These are phyloP conservation scores for Castanopsis chinensis DNA, from an alignment of 306 rosid species.

Conservation along the genomic window DNA sequence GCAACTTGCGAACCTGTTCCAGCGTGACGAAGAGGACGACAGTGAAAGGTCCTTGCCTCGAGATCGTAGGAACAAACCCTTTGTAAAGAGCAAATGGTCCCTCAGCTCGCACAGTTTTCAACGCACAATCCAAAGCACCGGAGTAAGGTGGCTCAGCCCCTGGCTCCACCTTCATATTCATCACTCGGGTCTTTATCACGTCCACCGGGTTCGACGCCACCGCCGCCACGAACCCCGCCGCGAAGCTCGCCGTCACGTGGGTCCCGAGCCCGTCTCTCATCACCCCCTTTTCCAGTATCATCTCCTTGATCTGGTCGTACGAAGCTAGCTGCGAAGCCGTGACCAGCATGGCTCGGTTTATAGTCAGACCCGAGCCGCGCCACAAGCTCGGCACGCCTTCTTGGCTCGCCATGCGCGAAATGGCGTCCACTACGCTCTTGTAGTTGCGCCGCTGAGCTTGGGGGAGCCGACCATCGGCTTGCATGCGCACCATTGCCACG, in stretches of 20 bases:
- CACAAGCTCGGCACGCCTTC: constrained; percentile 68
- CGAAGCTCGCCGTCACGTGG: constrained; percentile 74
- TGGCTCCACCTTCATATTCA: constrained; percentile 78
- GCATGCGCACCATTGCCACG: constrained; percentile 83
- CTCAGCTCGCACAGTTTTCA: constrained; percentile 69
- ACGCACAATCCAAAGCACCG: constrained; percentile 67
- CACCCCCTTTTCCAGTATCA: constrained; percentile 44
- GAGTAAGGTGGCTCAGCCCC: constrained; percentile 58
- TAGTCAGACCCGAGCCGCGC: constrained; percentile 73
- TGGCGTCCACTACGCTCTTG: constrained; percentile 67
- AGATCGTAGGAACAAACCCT: constrained; percentile 73
- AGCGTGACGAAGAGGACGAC: constrained; percentile 74
- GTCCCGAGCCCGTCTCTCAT: constrained; percentile 77
- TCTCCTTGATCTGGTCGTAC: constrained; percentile 71
- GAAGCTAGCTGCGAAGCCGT: constrained; percentile 79
- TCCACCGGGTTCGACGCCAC: constrained; percentile 76
- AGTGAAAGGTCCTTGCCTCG: constrained; percentile 80
- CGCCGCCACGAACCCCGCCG: constrained; percentile 79
- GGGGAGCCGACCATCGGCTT: constrained; percentile 77
- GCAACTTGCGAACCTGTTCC: constrained; percentile 72
- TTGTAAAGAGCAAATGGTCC: constrained; percentile 74
- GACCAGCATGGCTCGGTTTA: constrained; percentile 83
- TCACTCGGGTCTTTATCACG: constrained; percentile 72
- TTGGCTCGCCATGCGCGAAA: constrained; percentile 44
- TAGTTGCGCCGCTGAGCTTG: constrained; percentile 59